Base-by-base conservation (phyloP, 164 flowering plant species). In the Berberis thunbergii region DNA sequence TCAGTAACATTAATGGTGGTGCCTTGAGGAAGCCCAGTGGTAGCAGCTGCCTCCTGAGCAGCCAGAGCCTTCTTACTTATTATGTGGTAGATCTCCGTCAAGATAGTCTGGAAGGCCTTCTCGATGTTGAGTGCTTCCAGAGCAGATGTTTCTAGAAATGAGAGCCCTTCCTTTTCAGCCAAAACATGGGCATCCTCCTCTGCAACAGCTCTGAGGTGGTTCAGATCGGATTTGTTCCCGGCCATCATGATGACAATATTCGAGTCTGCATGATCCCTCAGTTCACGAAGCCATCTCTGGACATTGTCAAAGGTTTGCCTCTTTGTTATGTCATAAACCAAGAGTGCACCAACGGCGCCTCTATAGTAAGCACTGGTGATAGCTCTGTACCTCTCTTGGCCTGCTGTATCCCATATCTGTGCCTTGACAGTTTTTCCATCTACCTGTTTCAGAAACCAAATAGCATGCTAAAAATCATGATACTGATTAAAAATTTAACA, bases 181-280 rank as follows among this genome's bases (percentile, higher is more conserved):
- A 52, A 52, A 52, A 52, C n/a, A 10, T 52, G 55, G 13, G 55
- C 55, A 10, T 52, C 55, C 13, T 52, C 55, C n/a, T 52, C 55
- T 52, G 55, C 7, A 26, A 26, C 26, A 26, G 26, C 26, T 26
- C 26, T 26, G 26, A 26, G 26, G 26, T 26, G 26, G 26, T 26
- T 26, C 26, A 26, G 26, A 26, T 26, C 26, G 26, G 26, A 26
- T 26, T 26, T 26, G 26, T 26, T 26, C 10, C 55, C 55, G 7
- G 13, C 13, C 55, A 52, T 52, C 55, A 52, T 52, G 13, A 52
- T 52, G 13, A 52, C 55, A 52, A 52, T 52, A 10, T 52, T 26
- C 10, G 55, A 26, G 7, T 52, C 55, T 52, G 55, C 26, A 26
- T 26, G 26, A 26, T 26, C 26, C 26, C 26, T 26, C 26, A 26